A percentile compares a stretch with the other conserved stretches of the same genome.
These are phyloP conservation scores for Trichophyton verrucosum DNA, from an alignment of 2,329 filamentous ascomycete species.

Conservation along the genomic window DNA sequence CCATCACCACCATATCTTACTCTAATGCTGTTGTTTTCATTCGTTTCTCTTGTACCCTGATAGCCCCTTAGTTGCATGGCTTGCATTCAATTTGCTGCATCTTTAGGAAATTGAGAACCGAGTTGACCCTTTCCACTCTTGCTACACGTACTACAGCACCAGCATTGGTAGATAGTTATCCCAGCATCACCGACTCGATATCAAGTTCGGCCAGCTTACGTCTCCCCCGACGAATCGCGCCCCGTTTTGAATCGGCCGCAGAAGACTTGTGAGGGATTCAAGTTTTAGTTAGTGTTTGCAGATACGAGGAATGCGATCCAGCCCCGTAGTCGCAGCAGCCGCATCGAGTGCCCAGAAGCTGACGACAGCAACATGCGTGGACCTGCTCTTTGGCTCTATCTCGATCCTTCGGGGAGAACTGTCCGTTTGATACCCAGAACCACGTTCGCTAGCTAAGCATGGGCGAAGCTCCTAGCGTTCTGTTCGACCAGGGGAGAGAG, in stretches of 20 bases:
- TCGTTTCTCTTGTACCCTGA: background rate
- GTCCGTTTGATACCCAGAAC: too few relatives aligned
- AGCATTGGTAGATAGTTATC: background rate
- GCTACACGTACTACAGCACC: background rate
- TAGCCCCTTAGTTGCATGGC: background rate
- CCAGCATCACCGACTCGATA: background rate
- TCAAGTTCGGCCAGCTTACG: background rate
- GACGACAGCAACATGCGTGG: slow-evolving; percentile 1
- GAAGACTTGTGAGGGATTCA: too few relatives aligned
- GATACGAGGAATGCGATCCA: background rate
- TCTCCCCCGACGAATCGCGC: background rate
- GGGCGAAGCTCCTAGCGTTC: background rate
- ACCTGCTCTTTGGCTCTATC: background rate
- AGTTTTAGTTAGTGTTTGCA: background rate
- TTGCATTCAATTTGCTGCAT: background rate
- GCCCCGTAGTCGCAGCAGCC: background rate
- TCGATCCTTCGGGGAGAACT: background rate
- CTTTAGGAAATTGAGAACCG: background rate
- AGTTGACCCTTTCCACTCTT: background rate
- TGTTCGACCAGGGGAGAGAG: background rate
- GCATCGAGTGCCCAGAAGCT: background rate
- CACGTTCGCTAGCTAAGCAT: background rate
- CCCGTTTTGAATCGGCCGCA: background rate
- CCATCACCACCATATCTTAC: background rate
- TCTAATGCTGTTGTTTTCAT: background rate